Evolutionary conservation across 768 basidiomycete species (phyloP).

Genomic region (Calocera cornea): DNA sequence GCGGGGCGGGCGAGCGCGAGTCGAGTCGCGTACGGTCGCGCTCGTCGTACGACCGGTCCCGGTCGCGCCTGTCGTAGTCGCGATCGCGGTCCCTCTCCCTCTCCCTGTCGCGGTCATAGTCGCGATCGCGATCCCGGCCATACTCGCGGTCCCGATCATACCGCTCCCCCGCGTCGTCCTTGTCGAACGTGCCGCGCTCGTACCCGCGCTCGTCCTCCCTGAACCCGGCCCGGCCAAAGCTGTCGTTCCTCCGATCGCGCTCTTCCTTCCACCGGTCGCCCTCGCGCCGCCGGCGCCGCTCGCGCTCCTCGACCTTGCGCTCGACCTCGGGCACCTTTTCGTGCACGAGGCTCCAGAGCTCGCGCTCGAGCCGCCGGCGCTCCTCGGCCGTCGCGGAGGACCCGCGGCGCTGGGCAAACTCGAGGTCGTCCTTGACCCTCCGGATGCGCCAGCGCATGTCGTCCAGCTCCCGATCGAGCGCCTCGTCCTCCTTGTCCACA

Average conservation of each 20-base stretch:
- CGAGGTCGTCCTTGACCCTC: conserved; percentile 81
- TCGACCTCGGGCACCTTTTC: conserved; percentile 87
- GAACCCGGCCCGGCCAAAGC: conserved; percentile 41
- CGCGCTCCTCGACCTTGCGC: conserved; percentile 61
- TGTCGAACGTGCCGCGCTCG: conserved; percentile 32
- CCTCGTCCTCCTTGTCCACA: conserved; percentile 74
- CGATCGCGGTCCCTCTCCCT: conserved; percentile 14
- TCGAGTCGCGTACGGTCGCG: background rate
- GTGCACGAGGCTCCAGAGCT: conserved; percentile 73
- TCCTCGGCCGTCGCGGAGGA: conserved; percentile 70
- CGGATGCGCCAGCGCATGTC: conserved; percentile 75
- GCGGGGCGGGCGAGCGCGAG: conserved; percentile 36
- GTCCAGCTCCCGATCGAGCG: conserved; percentile 76
- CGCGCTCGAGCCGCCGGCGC: conserved; percentile 70
- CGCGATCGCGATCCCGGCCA: conserved; percentile 16
- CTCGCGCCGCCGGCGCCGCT: conserved; percentile 63
- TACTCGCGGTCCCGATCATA: conserved; percentile 21
- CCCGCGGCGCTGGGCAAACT: conserved; percentile 64
- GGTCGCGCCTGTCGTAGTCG: conserved; percentile 30
- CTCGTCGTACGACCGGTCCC: conserved; percentile 18
- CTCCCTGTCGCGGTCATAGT: conserved; percentile 21
- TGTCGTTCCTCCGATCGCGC: conserved; percentile 70
- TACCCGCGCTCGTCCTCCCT: conserved; percentile 9
- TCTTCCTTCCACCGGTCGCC: conserved; percentile 65
- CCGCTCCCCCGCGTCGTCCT: conserved; percentile 18